These are phyloP conservation scores for Lipomyces anomalus DNA, from an alignment of 805 yeast genomes.

Conservation along the genomic window DNA sequence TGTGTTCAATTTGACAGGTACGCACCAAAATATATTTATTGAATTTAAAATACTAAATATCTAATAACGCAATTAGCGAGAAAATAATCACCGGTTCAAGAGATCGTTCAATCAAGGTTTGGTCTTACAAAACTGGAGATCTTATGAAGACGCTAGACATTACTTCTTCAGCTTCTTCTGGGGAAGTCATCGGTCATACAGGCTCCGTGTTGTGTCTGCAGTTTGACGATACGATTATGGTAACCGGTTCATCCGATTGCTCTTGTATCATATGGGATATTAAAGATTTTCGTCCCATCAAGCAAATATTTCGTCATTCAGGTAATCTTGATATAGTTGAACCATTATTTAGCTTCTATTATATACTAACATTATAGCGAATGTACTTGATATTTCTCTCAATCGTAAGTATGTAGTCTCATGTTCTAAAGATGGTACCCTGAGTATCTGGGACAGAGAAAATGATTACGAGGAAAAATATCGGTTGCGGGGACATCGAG, in stretches of 20 bases:
- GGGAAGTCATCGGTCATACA: slow-evolving; percentile 24
- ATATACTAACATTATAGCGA: too few relatives aligned
- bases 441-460: slow-evolving; percentile 30
- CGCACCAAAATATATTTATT: background rate
- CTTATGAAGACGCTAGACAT: slow-evolving; percentile 21
- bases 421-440: slow-evolving; percentile 34
- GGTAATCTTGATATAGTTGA: too few relatives aligned
- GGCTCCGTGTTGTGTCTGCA: slow-evolving; percentile 34
- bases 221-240: slow-evolving; percentile 28
- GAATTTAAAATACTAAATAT: background rate
- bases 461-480: background rate
- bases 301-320: slow-evolving; percentile 26
- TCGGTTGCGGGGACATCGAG: slow-evolving; percentile 17
- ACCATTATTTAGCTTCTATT: too few relatives aligned
- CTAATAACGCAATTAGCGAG: slow-evolving; percentile 36
- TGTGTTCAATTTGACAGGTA: slow-evolving; percentile 61
- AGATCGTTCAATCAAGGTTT: slow-evolving; percentile 33
- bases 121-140: slow-evolving; percentile 30
- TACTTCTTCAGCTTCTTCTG: background rate
- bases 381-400: slow-evolving; percentile 31
- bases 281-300: slow-evolving; percentile 24
- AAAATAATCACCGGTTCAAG: slow-evolving; percentile 74
- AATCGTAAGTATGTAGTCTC: slow-evolving; percentile 29
- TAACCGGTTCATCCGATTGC: slow-evolving; percentile 35
- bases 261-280: slow-evolving; percentile 33